These are phyloP conservation scores for Geum urbanum DNA, from an alignment of 306 rosid genomes.

Conservation along the genomic window DNA sequence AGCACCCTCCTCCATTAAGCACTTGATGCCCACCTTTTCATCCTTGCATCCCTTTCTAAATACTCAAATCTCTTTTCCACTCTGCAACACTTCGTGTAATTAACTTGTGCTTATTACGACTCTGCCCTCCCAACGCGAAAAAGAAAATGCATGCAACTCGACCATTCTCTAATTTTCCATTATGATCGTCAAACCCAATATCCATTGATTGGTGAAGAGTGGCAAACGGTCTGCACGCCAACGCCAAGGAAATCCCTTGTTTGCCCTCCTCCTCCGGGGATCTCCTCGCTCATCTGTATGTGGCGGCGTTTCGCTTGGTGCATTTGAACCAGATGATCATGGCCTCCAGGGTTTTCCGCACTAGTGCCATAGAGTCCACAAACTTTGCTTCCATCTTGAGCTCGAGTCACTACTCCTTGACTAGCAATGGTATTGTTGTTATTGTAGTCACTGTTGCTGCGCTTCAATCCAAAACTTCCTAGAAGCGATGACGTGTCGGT, in stretches of 20 bases:
- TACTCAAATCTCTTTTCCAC: constrained; percentile 30
- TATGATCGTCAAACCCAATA: constrained; percentile 47
- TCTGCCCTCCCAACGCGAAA: constrained; percentile 21
- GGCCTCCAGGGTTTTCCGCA: constrained; percentile 39
- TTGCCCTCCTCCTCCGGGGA: constrained; percentile 49
- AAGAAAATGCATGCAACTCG: background rate
- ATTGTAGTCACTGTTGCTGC: constrained; percentile 17
- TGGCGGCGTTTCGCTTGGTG: constrained; percentile 63
- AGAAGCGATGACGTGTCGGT: constrained; percentile 47
- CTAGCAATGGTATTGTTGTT: background rate
- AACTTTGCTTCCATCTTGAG: constrained; percentile 45
- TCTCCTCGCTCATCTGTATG: constrained; percentile 37
- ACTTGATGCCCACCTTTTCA: constrained; percentile 55
- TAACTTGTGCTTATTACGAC: constrained; percentile 29
- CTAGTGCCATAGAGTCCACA: constrained; percentile 43
- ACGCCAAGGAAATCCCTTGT: constrained; percentile 91
- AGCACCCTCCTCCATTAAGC: constrained; percentile 40
- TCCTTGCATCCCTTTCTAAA: constrained; percentile 48
- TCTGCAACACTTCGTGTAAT: constrained; percentile 16
- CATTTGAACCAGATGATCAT: constrained; percentile 34
- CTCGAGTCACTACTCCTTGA: constrained; percentile 10
- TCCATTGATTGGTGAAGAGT: constrained; percentile 58
- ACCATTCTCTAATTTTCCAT: background rate
- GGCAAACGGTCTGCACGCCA: constrained; percentile 70
- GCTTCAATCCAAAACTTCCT: constrained; percentile 56